Conservation (phyloP, 2,329 filamentous ascomycete species). For the Aspergillus fijiensis region DNA sequence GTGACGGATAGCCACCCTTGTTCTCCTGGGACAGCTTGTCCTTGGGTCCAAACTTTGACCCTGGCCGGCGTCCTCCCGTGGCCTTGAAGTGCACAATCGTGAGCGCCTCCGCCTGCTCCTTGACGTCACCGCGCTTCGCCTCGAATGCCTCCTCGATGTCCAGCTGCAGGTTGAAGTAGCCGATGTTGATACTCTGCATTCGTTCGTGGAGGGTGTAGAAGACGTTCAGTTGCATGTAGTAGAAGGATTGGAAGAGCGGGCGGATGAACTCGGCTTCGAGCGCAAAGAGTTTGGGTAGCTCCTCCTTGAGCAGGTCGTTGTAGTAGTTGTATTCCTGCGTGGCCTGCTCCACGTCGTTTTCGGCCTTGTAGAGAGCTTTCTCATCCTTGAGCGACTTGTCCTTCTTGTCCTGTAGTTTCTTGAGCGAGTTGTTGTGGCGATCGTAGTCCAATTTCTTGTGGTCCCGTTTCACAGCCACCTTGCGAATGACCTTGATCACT, state of each 20-base stretch:
- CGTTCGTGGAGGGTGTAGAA: conserved; percentile 98
- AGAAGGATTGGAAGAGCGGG: conserved; percentile 97
- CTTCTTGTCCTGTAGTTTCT: conserved; percentile 97
- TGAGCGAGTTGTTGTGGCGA: conserved; percentile 75
- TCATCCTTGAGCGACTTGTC: conserved; percentile 95
- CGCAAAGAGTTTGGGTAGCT: conserved; percentile 85
- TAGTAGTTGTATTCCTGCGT: conserved; percentile 98
- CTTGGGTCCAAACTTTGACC: conserved; percentile 35
- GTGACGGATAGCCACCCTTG: conserved; percentile 34
- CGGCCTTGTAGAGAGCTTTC: conserved; percentile 93
- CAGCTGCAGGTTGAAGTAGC: conserved; percentile 89
- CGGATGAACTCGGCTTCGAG: conserved; percentile 94
- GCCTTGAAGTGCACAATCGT: conserved; percentile 90
- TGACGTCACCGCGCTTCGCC: conserved; percentile 82
- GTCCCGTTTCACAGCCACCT: conserved; percentile 82
- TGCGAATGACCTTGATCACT: conserved; percentile 92
- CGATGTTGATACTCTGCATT: conserved; percentile 97
- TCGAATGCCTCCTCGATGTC: conserved; percentile 91
- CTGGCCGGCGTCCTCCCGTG: conserved; percentile 59
- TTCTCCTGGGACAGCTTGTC: conserved; percentile 38
- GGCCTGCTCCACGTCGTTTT: conserved; percentile 84
- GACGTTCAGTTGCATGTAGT: conserved; percentile 99
- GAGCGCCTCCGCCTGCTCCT: conserved; percentile 82
- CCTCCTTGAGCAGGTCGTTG: conserved; percentile 94
- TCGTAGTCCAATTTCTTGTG: conserved; percentile 98